phyloP scores from a whole-genome alignment of 2,329 filamentous ascomycete genomes.

The Phialocephala sp. region DNA sequence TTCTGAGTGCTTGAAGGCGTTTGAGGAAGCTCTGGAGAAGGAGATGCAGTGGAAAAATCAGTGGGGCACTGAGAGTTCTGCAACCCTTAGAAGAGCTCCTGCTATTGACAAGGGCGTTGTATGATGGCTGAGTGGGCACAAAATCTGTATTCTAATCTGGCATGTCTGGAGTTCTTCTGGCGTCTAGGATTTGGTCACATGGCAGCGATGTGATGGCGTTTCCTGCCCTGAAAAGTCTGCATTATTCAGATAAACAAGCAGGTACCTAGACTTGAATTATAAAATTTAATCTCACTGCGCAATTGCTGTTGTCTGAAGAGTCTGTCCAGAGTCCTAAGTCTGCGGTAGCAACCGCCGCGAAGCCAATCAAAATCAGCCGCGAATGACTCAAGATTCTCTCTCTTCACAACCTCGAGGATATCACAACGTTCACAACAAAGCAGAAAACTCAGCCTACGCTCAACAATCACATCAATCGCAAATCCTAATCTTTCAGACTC shows the following conservation, averaged over 20 bases:
- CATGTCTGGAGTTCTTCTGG: not conserved
- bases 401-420: not conserved
- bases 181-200: not conserved
- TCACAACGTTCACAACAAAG: not conserved
- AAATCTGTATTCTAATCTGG: not conserved
- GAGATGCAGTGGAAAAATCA: slow-evolving; percentile 75
- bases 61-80: slow-evolving; percentile 73
- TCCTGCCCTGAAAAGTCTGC: not conserved
- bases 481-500: slow-evolving; percentile 8
- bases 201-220: slow-evolving; percentile 7
- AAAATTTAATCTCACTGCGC: not conserved
- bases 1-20: slow-evolving; percentile 72
- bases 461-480: not conserved
- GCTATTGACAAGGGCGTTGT: slow-evolving; percentile 63
- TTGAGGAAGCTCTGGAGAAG: slow-evolving; percentile 67
- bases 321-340: too few species aligned
- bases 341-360: not conserved
- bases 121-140: not conserved
- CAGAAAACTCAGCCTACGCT: not conserved
- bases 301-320: not conserved
- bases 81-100: slow-evolving; percentile 57
- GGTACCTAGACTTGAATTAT: slow-evolving; percentile 8
- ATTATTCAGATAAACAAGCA: slow-evolving; percentile 5
- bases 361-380: slow-evolving; percentile 3
- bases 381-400: not conserved